These are phyloP conservation scores for Asterophora lycoperdoides DNA, from an alignment of 768 basidiomycete genomes.

Conservation along the genomic window DNA sequence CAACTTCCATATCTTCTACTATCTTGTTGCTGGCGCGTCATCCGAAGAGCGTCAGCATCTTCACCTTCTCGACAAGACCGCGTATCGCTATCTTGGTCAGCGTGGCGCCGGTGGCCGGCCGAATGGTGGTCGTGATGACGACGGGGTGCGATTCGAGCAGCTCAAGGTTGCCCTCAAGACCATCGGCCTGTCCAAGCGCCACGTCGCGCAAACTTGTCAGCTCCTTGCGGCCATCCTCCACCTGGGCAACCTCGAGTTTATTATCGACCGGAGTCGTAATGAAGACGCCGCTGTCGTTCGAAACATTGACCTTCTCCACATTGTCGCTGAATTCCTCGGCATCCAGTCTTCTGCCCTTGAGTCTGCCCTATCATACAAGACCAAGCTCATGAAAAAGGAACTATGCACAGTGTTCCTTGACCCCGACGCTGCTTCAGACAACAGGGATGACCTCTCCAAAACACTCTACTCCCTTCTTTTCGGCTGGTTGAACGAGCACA, in stretches of 20 bases:
- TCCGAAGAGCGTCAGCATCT: conserved; percentile 87
- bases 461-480: conserved; percentile 93
- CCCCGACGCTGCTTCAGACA: conserved; percentile 87
- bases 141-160: conserved; percentile 86
- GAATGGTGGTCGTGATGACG: conserved; percentile 62
- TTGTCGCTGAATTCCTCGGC: conserved; percentile 90
- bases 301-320: conserved; percentile 75
- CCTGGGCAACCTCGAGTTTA: conserved; percentile 93
- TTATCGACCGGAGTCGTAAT: conserved; percentile 73
- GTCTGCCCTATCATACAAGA: conserved; percentile 82
- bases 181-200: conserved; percentile 89
- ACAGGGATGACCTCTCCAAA: conserved; percentile 91
- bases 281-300: conserved; percentile 92
- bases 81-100: conserved; percentile 85
- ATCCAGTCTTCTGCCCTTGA: conserved; percentile 71
- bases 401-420: conserved; percentile 97
- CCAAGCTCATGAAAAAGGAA: conserved; percentile 91
- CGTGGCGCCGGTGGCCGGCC: conserved; percentile 43
- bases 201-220: conserved; percentile 94
- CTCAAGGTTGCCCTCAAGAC: conserved; percentile 92
- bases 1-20: conserved; percentile 98
- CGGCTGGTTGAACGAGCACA: conserved; percentile 93
- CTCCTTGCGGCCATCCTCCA: conserved; percentile 94
- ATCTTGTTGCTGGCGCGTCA: conserved; percentile 87
- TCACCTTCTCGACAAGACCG: conserved; percentile 72